Conservation (phyloP, 75 land plant genomes). For the Cryptomeria japonica region DNA sequence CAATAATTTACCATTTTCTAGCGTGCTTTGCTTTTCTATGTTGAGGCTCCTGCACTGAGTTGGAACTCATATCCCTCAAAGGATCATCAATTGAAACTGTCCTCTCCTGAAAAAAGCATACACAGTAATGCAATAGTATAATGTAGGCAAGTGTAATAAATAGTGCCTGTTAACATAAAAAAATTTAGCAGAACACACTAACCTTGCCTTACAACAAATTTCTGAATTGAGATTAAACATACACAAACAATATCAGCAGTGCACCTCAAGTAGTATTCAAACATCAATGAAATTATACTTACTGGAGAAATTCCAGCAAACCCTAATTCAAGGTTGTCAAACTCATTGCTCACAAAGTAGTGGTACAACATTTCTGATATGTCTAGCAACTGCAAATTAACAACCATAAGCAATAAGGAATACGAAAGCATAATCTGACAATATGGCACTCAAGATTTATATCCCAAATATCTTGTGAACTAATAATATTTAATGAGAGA, state of each 20-base stretch:
- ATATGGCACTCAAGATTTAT: neutral
- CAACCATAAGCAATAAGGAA: neutral
- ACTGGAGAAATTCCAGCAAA: slow-evolving; percentile 7
- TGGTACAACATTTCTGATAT: slow-evolving; percentile 41
- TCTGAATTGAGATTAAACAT: neutral
- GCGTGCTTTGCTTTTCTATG: slow-evolving; percentile 1
- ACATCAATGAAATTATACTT: slow-evolving; percentile 1
- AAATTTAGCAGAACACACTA: neutral
- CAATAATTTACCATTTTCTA: slow-evolving; percentile 8
- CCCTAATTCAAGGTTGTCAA: slow-evolving; percentile 16
- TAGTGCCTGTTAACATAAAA: neutral
- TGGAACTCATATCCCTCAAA: slow-evolving; percentile 5
- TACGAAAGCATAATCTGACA: neutral
- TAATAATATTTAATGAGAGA: neutral
- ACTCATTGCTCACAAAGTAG: slow-evolving; percentile 25
- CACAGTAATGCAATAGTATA: neutral
- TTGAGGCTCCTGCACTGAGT: neutral
- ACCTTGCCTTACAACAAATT: neutral
- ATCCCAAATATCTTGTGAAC: neutral
- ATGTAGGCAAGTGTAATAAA: neutral
- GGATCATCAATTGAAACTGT: slow-evolving; percentile 6
- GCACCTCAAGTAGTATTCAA: neutral
- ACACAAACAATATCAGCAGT: neutral
- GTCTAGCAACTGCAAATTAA: slow-evolving; percentile 33
- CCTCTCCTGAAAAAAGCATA: neutral